These are phyloP conservation scores for Clavispora phyllophila DNA, from an alignment of 805 yeast genomes.

Conservation along the genomic window DNA sequence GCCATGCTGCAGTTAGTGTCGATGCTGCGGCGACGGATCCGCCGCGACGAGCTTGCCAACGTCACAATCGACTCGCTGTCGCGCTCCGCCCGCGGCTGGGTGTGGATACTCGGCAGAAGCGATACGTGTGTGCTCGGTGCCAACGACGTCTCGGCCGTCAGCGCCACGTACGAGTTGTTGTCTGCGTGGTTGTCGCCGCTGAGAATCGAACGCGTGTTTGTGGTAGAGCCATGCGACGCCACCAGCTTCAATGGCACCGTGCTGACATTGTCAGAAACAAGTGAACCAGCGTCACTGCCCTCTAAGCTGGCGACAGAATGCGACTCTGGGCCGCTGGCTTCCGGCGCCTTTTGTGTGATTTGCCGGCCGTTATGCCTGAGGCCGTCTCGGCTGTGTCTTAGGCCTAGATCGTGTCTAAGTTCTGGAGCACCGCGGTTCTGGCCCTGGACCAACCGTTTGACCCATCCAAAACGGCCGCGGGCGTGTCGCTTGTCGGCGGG, in stretches of 20 bases:
- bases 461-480: constrained; percentile 36
- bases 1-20: constrained; percentile 60
- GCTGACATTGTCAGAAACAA: constrained; percentile 35
- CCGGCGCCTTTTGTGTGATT: constrained; percentile 4
- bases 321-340: constrained; percentile 1
- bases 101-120: constrained; percentile 10
- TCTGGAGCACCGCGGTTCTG: constrained; percentile 15
- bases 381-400: background rate
- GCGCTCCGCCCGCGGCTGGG: constrained; percentile 20
- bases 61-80: constrained; percentile 42
- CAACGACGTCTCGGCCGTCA: constrained; percentile 48
- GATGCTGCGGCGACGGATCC: constrained; percentile 36
- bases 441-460: constrained; percentile 36
- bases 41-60: constrained; percentile 36
- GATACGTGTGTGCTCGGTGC: constrained; percentile 35
- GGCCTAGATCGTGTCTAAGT: constrained; percentile 3
- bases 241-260: constrained; percentile 47
- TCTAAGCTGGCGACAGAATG: constrained; percentile 9
- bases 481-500: constrained; percentile 15
- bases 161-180: constrained; percentile 30
- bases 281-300: constrained; percentile 13
- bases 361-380: background rate
- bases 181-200: constrained; percentile 29
- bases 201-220: constrained; percentile 35
- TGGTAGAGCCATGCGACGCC: constrained; percentile 33